A percentile compares a stretch with the other conserved stretches of the same genome.
These are phyloP conservation scores for Penicillium sp. DNA, from an alignment of 2,329 filamentous ascomycete genomes.

Conservation along the genomic window DNA sequence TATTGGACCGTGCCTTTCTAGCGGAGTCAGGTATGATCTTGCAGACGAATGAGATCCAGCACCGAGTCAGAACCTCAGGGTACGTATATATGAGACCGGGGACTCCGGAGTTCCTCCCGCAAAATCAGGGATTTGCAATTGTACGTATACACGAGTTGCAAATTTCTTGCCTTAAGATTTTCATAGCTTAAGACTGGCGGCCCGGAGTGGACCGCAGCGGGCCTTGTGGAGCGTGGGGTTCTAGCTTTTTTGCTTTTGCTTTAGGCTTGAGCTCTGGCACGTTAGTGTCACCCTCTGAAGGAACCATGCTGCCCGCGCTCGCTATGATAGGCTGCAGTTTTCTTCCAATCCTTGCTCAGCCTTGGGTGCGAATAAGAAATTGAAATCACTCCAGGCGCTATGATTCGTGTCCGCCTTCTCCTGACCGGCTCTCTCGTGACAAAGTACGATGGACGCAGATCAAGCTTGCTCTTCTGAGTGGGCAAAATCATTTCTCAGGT, in stretches of 20 bases:
- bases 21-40: conserved; percentile 2
- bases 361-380: conserved; percentile 24
- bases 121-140: neutral
- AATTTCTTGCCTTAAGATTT: conserved; percentile 23
- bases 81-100: neutral
- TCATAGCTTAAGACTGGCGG: conserved; percentile 32
- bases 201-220: conserved; percentile 33
- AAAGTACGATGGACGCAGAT: conserved; percentile 31
- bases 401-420: conserved; percentile 23
- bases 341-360: conserved; percentile 19
- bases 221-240: conserved; percentile 30
- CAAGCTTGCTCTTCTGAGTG: conserved; percentile 21
- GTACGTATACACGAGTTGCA: neutral
- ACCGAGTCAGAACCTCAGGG: neutral
- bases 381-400: conserved; percentile 22
- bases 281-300: conserved; percentile 15
- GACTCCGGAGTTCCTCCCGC: neutral
- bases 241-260: conserved; percentile 20
- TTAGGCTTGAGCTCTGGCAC: neutral
- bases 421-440: conserved; percentile 26
- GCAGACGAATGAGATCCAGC: neutral
- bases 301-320: conserved; percentile 21
- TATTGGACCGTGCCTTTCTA: neutral
- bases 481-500: conserved; percentile 13
- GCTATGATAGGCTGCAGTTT: conserved; percentile 25